These are phyloP conservation scores for Corynespora cassiicola DNA, from an alignment of 2,329 filamentous ascomycete genomes.

Conservation along the genomic window DNA sequence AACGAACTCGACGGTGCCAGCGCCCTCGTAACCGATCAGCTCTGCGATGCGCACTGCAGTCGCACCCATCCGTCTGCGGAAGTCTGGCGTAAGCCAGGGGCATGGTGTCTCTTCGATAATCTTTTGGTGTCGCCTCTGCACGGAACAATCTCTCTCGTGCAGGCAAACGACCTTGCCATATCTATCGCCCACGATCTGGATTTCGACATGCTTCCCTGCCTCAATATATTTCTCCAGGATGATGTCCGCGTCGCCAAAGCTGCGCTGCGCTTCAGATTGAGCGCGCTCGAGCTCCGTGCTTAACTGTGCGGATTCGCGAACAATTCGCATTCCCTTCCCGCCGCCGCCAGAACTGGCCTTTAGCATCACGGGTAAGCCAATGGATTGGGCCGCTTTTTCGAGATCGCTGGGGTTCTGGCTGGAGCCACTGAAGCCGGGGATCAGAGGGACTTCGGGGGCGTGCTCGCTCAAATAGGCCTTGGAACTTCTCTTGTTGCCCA, in stretches of 20 bases:
- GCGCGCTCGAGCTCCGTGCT: slow-evolving; percentile 55
- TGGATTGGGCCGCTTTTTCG: slow-evolving; percentile 53
- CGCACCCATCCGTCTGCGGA: no score
- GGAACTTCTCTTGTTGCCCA: slow-evolving; percentile 54
- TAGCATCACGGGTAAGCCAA: slow-evolving; percentile 62
- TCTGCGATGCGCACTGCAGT: slow-evolving; percentile 13
- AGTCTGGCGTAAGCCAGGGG: slow-evolving; percentile 4
- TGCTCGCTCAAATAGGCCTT: slow-evolving; percentile 17
- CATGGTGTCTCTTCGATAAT: slow-evolving; percentile 61
- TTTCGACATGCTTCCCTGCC: slow-evolving; percentile 62
- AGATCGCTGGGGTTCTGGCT: slow-evolving; percentile 57
- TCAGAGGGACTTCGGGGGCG: slow-evolving; percentile 57
- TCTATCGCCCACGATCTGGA: slow-evolving; percentile 63
- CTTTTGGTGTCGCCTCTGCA: slow-evolving; percentile 64
- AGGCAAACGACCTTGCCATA: slow-evolving; percentile 55
- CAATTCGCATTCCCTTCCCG: slow-evolving; percentile 62
- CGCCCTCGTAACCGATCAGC: slow-evolving; percentile 57
- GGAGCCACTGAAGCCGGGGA: slow-evolving; percentile 47
- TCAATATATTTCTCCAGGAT: slow-evolving; percentile 63
- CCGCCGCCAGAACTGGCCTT: slow-evolving; percentile 68
- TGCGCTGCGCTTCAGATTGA: slow-evolving; percentile 56
- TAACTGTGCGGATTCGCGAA: slow-evolving; percentile 50
- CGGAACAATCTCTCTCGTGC: slow-evolving; percentile 63
- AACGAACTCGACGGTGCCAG: slow-evolving; percentile 68
- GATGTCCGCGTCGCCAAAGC: slow-evolving; percentile 50